These are phyloP conservation scores for Suillus placidus DNA, from an alignment of 768 basidiomycete species.

Conservation along the genomic window DNA sequence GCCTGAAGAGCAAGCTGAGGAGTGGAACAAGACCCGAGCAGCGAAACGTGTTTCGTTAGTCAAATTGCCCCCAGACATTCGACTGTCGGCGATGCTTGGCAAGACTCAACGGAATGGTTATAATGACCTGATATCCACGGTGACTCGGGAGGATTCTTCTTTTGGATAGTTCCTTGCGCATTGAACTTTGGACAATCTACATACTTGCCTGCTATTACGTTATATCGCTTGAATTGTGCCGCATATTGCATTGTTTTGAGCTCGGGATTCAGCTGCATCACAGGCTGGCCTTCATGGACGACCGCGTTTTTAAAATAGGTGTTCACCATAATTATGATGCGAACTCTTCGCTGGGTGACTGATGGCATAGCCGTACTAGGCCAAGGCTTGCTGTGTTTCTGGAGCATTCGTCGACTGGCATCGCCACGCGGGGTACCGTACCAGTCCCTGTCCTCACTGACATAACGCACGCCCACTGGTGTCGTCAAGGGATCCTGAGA, in stretches of 20 bases:
- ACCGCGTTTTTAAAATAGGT: background rate
- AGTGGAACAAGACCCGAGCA: conserved; percentile 84
- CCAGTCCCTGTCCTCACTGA: background rate
- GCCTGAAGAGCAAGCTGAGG: conserved; percentile 75
- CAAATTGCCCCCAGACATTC: conserved; percentile 61
- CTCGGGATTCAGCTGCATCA: background rate
- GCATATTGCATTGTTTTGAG: background rate
- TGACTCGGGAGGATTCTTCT: conserved; percentile 4
- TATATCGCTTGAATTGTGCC: conserved; percentile 3
- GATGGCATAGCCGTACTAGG: background rate
- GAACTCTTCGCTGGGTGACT: background rate
- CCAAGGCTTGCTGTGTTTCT: background rate
- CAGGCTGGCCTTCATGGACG: background rate
- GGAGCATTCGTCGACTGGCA: background rate
- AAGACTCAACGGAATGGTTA: conserved; percentile 17
- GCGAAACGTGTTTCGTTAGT: conserved; percentile 86
- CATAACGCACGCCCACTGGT: background rate
- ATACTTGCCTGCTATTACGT: background rate
- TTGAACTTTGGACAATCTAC: conserved; percentile 3
- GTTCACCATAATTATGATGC: background rate
- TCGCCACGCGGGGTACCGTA: background rate
- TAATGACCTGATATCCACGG: conserved; percentile 8
- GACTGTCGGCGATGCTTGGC: conserved; percentile 26
- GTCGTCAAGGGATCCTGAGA: background rate
- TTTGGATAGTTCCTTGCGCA: conserved; percentile 1